phyloP scores from a whole-genome alignment of 2,329 filamentous ascomycete genomes.

The Fusarium concolor region DNA sequence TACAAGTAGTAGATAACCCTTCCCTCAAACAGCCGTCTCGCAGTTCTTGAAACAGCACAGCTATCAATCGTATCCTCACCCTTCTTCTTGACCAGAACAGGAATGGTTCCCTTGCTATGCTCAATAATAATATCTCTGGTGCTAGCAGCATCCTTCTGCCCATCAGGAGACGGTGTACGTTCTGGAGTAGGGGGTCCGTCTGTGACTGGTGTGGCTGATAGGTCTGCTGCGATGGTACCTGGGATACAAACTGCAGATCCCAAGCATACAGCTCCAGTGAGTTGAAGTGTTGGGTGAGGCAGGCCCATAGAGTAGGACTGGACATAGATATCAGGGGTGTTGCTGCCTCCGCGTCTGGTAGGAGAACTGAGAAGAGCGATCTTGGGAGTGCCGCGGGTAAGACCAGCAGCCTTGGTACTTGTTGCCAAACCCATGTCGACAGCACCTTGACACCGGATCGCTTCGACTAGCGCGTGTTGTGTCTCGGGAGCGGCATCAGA shows the following conservation, averaged over 20 bases:
- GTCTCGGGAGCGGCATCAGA: background rate
- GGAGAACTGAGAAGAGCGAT: conserved; percentile 62
- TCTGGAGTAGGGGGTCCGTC: conserved; percentile 22
- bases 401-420: conserved; percentile 50
- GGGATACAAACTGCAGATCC: conserved; percentile 57
- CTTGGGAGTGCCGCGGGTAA: conserved; percentile 60
- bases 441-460: conserved; percentile 65
- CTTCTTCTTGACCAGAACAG: conserved; percentile 21
- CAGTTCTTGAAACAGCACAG: conserved; percentile 49
- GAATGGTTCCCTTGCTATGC: conserved; percentile 48
- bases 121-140: conserved; percentile 33
- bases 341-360: background rate
- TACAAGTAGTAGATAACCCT: conserved; percentile 46
- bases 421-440: conserved; percentile 67
- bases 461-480: conserved; percentile 54
- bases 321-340: conserved; percentile 54
- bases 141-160: background rate
- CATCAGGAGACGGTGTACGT: conserved; percentile 35
- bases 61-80: conserved; percentile 36
- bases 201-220: conserved; percentile 4
- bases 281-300: conserved; percentile 63
- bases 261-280: conserved; percentile 62
- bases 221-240: conserved; percentile 54
- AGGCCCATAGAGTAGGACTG: conserved; percentile 63
- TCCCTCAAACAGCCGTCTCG: conserved; percentile 50